These are phyloP conservation scores for Zymoseptoria brevis DNA, from an alignment of 2,329 filamentous ascomycete species.

Conservation along the genomic window DNA sequence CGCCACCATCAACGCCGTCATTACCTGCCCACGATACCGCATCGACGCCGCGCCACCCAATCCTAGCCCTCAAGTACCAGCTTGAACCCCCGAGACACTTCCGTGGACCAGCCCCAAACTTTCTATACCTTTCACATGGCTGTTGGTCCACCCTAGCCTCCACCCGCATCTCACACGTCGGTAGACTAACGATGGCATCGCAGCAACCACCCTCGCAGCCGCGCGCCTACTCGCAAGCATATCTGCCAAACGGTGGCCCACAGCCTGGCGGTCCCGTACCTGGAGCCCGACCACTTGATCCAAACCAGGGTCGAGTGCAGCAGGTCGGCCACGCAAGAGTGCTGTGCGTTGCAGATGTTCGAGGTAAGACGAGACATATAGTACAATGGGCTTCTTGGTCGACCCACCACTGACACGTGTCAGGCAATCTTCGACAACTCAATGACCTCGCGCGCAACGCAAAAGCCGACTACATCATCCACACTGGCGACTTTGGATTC, in stretches of 20 bases:
- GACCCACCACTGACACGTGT: not conserved
- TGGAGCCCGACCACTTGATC: conserved; percentile 40
- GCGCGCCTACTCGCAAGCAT: conserved; percentile 42
- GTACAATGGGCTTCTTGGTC: not conserved
- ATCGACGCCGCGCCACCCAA: not conserved
- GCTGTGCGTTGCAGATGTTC: conserved; percentile 45
- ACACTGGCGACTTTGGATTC: conserved; percentile 98
- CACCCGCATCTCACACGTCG: not conserved
- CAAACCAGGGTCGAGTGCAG: conserved; percentile 46
- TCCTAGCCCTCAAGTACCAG: not conserved
- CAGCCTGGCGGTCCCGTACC: conserved; percentile 30
- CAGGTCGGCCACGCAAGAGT: conserved; percentile 42
- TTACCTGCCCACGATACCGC: not conserved
- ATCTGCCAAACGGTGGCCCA: conserved; percentile 40
- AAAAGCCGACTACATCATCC: conserved; percentile 93
- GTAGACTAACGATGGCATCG: conserved; percentile 4
- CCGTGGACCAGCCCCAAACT: not conserved
- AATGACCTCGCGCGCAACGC: conserved; percentile 95
- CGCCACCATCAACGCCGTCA: not conserved
- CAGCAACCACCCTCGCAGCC: conserved; percentile 44
- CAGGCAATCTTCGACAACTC: conserved; percentile 88
- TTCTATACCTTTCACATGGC: conserved; percentile 4
- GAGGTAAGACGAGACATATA: conserved; percentile 34
- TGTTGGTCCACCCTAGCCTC: conserved; percentile 3
- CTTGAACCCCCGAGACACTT: not conserved